Base-by-base conservation (phyloP, 1,284 basidiomycete species). In the Sparassis latifolia region DNA sequence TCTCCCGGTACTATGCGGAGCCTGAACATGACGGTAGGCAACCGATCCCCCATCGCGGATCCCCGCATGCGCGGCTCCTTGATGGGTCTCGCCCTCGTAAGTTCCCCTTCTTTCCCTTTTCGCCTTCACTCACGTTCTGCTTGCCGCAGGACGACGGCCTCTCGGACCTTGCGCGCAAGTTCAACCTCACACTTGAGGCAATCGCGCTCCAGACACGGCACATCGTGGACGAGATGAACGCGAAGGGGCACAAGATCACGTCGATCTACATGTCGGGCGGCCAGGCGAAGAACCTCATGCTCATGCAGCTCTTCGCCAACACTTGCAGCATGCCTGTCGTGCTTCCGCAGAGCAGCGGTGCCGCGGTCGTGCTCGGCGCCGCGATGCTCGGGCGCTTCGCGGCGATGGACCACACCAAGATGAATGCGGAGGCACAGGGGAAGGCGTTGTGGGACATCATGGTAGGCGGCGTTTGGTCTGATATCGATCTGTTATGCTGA, bases 141-240 rank as follows among this genome's bases (percentile, higher is more conserved):
- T 31, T 31, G 32, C 20, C 48, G 53, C 59, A 83, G 82, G 91
- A 96, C 63, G 77, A 80, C 58, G 78, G 81, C 38, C 73, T 97
- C 29, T 68, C 74, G 47, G 93, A 97, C 66, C 83, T 99, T 42
- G 91, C 94, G 4, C 82, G 85, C 55, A 91, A 91, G 65, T 98
- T 97, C 73, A 85, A 92, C 61, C 81, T 93, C 44, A 91, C 95
- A 0, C 83, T 97, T 45, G 93, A 97, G 73, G 86, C 93, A 7
- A 96, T 99, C 67, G 91, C 93, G 4, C 80, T 98, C 27, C 96
- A 98, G 69, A 98, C 94, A 9, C 78, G 90, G 3, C 96, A 98
- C 70, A 98, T 99, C 66, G 76, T 99, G 50, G 90, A 95, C 62
- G 80, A 84, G 60, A 90, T 99, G 81, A 97, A 98, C 70, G 68